Base-by-base conservation (phyloP, 805 yeast species). In the Yamadazyma akitaensis region DNA sequence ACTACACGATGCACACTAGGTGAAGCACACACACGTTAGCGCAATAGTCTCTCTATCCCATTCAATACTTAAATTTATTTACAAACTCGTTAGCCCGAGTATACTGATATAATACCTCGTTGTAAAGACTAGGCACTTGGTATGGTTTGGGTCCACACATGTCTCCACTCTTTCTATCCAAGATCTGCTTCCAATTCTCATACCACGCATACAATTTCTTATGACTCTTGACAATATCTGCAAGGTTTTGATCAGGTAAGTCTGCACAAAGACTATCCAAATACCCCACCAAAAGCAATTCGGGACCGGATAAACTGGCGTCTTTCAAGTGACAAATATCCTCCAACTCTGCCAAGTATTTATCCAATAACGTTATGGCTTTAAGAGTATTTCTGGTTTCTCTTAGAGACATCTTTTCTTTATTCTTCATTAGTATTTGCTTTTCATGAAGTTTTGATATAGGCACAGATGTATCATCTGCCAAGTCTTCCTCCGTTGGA, bases 371-470 rank as follows among this genome's bases (percentile, higher is more conserved):
- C 21, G 41, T 40, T 45, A 57, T 50, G 17, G 75, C 64, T 47
- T 55, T 61, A 17, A 68, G 53, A 8, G 71, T 55, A 49, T 65
- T 65, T 46, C 55, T 64, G 10, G 67, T 52, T 48, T 72, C 76
- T 44, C 57, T 55, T 31, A 69, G 39, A 3, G 58, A 47, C 16
- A 55, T 50, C 47, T 59, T 66, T 44, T 63, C 55, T 37, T 67
- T 65, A n/a, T 68, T 62, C 50, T 66, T 70, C 1, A 61, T 47
- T 5, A 72, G 32, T 39, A 72, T 46, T 44, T 62, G 69, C 44
- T 58, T 58, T 48, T 71, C 76, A 46, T 72, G 76, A 30, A 72
- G 53, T 11, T 69, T 60, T 43, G 72, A 67, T 19, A 72, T 51
- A 1, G 73, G 69, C 5, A 44, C 48, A 4, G 44, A 46, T 3